Percentiles rank a stretch among this genome's conserved stretches.
phyloP scores from a whole-genome alignment of 768 basidiomycete species.

The Amyloporia xantha region DNA sequence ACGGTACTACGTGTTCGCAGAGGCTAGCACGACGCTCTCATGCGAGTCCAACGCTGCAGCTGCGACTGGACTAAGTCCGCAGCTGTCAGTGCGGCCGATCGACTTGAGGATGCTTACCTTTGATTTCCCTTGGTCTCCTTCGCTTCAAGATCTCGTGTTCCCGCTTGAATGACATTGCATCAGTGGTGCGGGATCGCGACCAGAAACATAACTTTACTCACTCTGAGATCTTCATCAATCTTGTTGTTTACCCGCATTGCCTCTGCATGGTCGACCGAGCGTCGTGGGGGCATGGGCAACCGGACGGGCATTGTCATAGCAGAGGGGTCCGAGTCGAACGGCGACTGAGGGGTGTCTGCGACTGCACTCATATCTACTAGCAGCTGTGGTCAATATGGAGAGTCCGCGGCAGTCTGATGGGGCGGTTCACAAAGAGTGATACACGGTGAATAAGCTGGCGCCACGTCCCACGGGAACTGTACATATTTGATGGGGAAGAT shows the following conservation, averaged over 20 bases:
- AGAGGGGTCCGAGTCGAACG: background rate
- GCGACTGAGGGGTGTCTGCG: background rate
- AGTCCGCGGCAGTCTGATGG: background rate
- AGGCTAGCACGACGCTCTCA: background rate
- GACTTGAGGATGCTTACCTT: slow-evolving; percentile 22
- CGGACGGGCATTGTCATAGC: slow-evolving; percentile 1
- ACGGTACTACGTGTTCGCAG: too few relatives aligned
- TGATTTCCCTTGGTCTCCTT: slow-evolving; percentile 17
- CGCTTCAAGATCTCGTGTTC: slow-evolving; percentile 19
- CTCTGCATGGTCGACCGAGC: slow-evolving; percentile 14
- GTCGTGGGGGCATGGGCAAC: slow-evolving; percentile 7
- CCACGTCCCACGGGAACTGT: slow-evolving; percentile 2
- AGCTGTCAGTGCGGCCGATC: too few relatives aligned
- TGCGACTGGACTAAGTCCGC: too few relatives aligned
- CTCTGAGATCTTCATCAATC: slow-evolving; percentile 20
- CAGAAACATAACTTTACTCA: background rate
- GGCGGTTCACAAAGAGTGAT: background rate
- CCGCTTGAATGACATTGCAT: slow-evolving; percentile 13
- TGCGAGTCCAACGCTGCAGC: background rate
- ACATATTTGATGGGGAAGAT: slow-evolving; percentile 4
- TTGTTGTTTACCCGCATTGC: slow-evolving; percentile 17
- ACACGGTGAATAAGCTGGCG: slow-evolving; percentile 7
- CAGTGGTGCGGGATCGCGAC: background rate
- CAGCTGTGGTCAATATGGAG: background rate
- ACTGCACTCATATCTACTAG: slow-evolving; percentile 1